phyloP scores from a whole-genome alignment of 164 flowering plant genomes.

The Stephania cephalantha region DNA sequence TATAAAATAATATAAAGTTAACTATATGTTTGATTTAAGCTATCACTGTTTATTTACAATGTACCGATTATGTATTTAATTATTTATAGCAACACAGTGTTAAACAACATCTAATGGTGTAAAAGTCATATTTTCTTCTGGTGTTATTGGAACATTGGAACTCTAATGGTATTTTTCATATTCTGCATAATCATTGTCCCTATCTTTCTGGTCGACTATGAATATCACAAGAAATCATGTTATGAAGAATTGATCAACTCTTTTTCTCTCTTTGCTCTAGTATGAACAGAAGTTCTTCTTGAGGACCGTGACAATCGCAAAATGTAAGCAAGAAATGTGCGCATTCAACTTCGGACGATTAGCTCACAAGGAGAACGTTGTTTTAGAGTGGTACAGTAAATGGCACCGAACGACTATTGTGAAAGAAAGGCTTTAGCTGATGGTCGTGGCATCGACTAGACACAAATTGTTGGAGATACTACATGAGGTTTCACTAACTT shows the following conservation, averaged over 20 bases:
- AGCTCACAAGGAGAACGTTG: constrained; percentile 61
- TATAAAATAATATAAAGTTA: too few species aligned
- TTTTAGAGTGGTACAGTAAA: constrained; percentile 50
- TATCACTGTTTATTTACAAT: too few species aligned
- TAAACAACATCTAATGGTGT: too few species aligned
- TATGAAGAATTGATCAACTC: not conserved
- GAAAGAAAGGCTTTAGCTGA: constrained; percentile 46
- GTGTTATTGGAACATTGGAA: too few species aligned
- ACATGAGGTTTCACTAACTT: too few species aligned
- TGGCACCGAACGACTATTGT: constrained; percentile 41
- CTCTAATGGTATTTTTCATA: too few species aligned
- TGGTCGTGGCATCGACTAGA: not conserved
- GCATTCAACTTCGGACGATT: constrained; percentile 23
- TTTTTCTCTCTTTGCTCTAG: constrained; percentile 27
- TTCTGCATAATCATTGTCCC: too few species aligned
- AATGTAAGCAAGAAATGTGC: constrained; percentile 41
- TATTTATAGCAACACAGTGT: too few species aligned
- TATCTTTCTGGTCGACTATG: not conserved
- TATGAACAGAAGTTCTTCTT: constrained; percentile 36
- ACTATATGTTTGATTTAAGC: too few species aligned
- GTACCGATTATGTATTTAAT: too few species aligned
- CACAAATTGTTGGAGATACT: not conserved
- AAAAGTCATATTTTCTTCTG: too few species aligned
- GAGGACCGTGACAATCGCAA: constrained; percentile 50
- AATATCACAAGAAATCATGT: not conserved